Percentiles rank a stretch among this genome's conserved stretches.
Conservation (phyloP, 768 basidiomycete species). For the Chlorophyllum brunneum region DNA sequence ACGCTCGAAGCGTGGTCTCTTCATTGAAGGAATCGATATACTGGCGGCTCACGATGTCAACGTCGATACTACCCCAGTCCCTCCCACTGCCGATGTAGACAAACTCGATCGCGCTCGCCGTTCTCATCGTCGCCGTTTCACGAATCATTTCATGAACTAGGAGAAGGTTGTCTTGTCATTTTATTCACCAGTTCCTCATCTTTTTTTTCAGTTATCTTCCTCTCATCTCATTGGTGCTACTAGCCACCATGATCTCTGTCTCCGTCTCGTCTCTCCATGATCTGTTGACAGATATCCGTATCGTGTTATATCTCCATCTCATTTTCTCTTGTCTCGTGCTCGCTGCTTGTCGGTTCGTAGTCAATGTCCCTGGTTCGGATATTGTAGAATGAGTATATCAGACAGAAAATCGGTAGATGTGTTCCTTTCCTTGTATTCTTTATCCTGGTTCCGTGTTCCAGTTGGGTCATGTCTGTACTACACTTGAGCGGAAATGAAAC, state of each 20-base stretch:
- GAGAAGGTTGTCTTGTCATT: background rate
- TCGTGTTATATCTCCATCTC: no score
- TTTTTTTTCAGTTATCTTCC: no score
- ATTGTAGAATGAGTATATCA: background rate
- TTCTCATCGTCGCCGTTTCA: conserved; percentile 6
- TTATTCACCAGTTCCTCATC: background rate
- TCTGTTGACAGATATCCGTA: no score
- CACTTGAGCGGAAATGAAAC: background rate
- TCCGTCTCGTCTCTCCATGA: no score
- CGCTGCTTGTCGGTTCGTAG: no score
- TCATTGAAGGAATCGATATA: background rate
- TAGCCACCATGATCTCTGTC: no score
- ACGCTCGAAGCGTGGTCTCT: background rate
- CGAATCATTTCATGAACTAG: background rate
- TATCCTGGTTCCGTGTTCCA: conserved; percentile 3
- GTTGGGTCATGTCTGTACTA: background rate
- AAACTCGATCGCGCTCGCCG: background rate
- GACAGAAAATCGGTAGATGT: background rate
- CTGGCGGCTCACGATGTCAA: background rate
- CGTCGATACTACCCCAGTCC: background rate
- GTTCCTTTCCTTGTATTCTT: background rate
- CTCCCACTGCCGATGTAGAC: background rate
- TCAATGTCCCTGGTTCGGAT: conserved; percentile 2
- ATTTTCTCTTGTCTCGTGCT: no score
- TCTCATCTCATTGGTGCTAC: no score